phyloP scores from a whole-genome alignment of 805 yeast genomes.

The Lipomyces mesembrius region DNA sequence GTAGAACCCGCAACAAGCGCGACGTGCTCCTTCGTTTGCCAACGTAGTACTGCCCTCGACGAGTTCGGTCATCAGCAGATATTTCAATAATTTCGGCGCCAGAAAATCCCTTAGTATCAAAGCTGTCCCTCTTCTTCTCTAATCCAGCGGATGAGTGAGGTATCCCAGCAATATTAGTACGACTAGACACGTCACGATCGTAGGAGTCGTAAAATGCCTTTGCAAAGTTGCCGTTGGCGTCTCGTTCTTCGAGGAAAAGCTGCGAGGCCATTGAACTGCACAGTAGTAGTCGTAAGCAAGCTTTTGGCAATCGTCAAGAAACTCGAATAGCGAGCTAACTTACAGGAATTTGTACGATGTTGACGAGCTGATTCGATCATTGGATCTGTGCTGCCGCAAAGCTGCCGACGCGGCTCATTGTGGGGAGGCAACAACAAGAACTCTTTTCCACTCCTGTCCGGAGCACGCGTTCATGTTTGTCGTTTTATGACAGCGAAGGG shows the following conservation, averaged over 20 bases:
- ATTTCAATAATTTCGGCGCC: conserved; percentile 11
- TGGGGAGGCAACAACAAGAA: too few species aligned
- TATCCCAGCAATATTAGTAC: background rate
- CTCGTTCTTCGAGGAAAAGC: conserved; percentile 30
- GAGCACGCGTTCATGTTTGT: too few species aligned
- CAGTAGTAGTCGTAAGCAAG: too few species aligned
- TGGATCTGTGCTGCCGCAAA: too few species aligned
- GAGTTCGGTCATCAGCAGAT: conserved; percentile 11
- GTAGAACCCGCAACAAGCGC: conserved; percentile 26
- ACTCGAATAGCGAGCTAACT: too few species aligned
- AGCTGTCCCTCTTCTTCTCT: background rate
- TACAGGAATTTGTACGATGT: too few species aligned
- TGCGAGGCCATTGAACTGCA: background rate
- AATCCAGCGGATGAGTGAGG: background rate
- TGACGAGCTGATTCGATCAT: too few species aligned
- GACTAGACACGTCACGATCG: background rate
- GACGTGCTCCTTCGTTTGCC: conserved; percentile 10
- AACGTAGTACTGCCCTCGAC: background rate
- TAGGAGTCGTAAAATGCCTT: conserved; percentile 25
- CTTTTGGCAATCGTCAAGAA: too few species aligned
- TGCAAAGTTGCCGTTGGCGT: conserved; percentile 31
- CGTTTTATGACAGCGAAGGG: too few species aligned
- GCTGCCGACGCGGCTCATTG: too few species aligned
- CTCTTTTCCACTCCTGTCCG: too few species aligned
- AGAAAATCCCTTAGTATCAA: background rate